A percentile compares a stretch with the other conserved stretches of the same genome.
Evolutionary conservation across 495 filamentous ascomycete species (phyloP).

Genomic region (Chaetomium fimeti): DNA sequence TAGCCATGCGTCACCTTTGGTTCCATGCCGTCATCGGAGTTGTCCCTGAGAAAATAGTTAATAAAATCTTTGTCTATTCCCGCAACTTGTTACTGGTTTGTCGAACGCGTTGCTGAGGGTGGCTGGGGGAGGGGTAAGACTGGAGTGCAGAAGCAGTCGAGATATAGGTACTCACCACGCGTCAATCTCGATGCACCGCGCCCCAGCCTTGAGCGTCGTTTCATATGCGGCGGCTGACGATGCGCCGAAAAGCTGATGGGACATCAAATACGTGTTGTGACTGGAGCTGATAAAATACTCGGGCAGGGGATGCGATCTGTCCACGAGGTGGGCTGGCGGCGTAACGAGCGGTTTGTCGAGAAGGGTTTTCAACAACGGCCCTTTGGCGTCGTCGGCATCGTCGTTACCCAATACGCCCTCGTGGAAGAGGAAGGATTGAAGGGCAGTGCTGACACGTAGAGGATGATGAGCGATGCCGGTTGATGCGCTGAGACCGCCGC

Average conservation of each 20-base stretch:
- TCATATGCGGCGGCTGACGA: conserved; percentile 51
- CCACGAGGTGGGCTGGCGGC: conserved; percentile 44
- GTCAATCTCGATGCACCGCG: conserved; percentile 58
- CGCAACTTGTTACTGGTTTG: not conserved
- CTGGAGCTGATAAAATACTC: conserved; percentile 67
- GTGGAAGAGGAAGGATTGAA: conserved; percentile 45
- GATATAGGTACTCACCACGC: conserved; percentile 38
- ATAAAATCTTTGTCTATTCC: too few species aligned
- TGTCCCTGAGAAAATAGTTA: conserved; percentile 34
- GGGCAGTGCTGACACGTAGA: conserved; percentile 48
- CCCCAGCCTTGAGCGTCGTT: conserved; percentile 48
- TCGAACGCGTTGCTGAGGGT: not conserved
- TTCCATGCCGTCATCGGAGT: conserved; percentile 47
- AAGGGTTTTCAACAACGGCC: conserved; percentile 27
- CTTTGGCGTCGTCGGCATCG: conserved; percentile 26
- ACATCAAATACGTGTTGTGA: conserved; percentile 70
- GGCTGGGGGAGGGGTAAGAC: not conserved
- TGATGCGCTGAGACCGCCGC: conserved; percentile 48
- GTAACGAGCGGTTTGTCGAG: conserved; percentile 47
- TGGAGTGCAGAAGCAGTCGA: not conserved
- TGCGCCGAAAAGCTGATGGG: conserved; percentile 52
- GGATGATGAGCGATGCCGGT: conserved; percentile 42
- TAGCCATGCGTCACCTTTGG: conserved; percentile 58
- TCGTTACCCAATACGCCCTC: conserved; percentile 42
- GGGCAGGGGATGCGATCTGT: conserved; percentile 48